Evolutionary conservation across 2,329 filamentous ascomycete species (phyloP).

Genomic region (Paecilomyces niveus): DNA sequence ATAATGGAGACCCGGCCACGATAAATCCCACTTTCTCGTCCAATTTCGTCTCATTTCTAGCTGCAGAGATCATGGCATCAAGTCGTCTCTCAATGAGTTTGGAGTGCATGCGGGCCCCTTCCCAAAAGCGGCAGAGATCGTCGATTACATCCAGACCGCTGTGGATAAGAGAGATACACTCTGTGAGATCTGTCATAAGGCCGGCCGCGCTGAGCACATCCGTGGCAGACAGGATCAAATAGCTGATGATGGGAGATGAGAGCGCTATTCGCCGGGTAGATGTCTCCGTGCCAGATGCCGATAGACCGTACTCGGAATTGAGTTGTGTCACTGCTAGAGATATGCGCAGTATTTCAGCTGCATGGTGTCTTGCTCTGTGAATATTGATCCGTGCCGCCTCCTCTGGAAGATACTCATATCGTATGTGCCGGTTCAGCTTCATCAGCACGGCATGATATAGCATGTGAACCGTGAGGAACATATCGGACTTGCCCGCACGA

Average conservation of each 20-base stretch:
- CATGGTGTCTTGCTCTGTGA: constrained; percentile 45
- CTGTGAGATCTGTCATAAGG: constrained; percentile 43
- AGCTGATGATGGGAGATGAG: constrained; percentile 57
- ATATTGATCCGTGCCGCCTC: constrained; percentile 41
- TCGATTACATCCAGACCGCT: constrained; percentile 50
- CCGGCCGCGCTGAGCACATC: constrained; percentile 61
- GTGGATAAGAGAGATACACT: constrained; percentile 48
- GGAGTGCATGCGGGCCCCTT: constrained; percentile 14
- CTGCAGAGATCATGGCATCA: constrained; percentile 2
- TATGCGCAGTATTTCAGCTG: constrained; percentile 46
- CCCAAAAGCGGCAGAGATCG: constrained; percentile 54
- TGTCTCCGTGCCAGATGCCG: constrained; percentile 12
- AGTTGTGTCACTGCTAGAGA: constrained; percentile 34
- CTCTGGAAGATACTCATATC: constrained; percentile 34
- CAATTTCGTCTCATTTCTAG: neutral
- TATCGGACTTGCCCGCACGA: constrained; percentile 47
- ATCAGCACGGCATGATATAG: constrained; percentile 60
- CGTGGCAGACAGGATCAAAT: constrained; percentile 55
- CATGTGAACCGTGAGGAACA: constrained; percentile 58
- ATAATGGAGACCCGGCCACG: neutral
- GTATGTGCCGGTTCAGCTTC: constrained; percentile 57
- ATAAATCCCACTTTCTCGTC: neutral
- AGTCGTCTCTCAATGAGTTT: neutral
- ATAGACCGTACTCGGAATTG: constrained; percentile 13
- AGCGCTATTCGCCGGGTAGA: constrained; percentile 30